These are phyloP conservation scores for Solanum commersonii DNA, from an alignment of 257 asterid genomes.

Conservation along the genomic window DNA sequence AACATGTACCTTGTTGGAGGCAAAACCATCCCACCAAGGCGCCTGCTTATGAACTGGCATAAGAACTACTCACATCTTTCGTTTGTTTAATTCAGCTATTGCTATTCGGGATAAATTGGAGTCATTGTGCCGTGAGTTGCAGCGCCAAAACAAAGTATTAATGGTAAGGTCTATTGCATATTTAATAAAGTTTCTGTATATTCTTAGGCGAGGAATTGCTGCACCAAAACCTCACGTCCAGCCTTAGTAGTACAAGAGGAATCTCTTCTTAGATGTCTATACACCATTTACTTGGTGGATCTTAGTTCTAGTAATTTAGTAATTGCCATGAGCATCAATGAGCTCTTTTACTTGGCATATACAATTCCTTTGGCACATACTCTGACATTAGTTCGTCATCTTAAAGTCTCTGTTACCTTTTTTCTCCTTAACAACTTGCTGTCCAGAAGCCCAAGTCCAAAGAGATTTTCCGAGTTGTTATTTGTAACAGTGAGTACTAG, in stretches of 20 bases:
- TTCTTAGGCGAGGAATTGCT: background rate
- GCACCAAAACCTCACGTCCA: background rate
- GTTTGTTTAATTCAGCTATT: constrained; percentile 50
- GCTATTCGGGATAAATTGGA: constrained; percentile 91
- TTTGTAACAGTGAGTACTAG: background rate
- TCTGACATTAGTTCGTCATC: background rate
- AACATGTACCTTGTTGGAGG: background rate
- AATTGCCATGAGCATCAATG: background rate
- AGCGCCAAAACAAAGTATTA: constrained; percentile 83
- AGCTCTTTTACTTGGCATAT: background rate
- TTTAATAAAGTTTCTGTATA: background rate
- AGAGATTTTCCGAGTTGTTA: background rate
- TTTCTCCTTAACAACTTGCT: background rate
- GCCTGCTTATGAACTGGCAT: background rate
- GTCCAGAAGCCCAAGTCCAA: background rate
- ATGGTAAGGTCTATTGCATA: constrained; percentile 42
- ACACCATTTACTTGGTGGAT: background rate
- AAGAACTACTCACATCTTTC: background rate
- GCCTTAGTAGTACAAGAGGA: background rate
- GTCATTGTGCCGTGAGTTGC: constrained; percentile 96
- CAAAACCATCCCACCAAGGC: background rate
- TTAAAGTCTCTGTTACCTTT: background rate
- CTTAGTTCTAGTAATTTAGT: background rate
- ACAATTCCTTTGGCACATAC: background rate
- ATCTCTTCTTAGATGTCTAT: background rate